Evolutionary conservation across 768 basidiomycete species (phyloP).

Genomic region (Tremella yokohamensis): DNA sequence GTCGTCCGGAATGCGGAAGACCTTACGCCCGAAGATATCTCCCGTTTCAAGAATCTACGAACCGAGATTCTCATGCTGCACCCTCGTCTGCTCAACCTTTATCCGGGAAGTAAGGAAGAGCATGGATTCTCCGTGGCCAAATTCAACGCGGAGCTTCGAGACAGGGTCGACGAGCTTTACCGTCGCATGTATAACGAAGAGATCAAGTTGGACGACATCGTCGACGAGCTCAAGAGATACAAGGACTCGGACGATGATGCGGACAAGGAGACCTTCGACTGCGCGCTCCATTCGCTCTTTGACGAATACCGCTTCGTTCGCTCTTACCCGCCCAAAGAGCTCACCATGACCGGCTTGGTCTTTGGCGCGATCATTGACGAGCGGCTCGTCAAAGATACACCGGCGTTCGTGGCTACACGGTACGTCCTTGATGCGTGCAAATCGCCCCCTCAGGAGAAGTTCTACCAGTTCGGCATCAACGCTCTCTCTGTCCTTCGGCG

Average conservation of each 20-base stretch:
- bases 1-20: slow-evolving; percentile 75
- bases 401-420: slow-evolving; percentile 92
- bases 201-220: slow-evolving; percentile 89
- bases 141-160: slow-evolving; percentile 82
- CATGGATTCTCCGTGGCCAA: slow-evolving; percentile 85
- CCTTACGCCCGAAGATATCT: slow-evolving; percentile 73
- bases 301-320: slow-evolving; percentile 99
- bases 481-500: slow-evolving; percentile 83
- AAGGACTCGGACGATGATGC: slow-evolving; percentile 75
- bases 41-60: slow-evolving; percentile 83
- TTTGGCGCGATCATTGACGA: slow-evolving; percentile 95
- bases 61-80: slow-evolving; percentile 91
- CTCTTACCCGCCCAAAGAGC: slow-evolving; percentile 85
- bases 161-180: slow-evolving; percentile 91
- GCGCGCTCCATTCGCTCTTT: slow-evolving; percentile 98
- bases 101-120: slow-evolving; percentile 73
- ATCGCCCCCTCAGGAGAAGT: slow-evolving; percentile 68
- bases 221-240: slow-evolving; percentile 76
- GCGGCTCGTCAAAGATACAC: slow-evolving; percentile 86
- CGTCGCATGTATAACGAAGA: slow-evolving; percentile 97
- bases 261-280: slow-evolving; percentile 97
- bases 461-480: slow-evolving; percentile 92
- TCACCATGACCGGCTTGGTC: slow-evolving; percentile 90
- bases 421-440: slow-evolving; percentile 92
- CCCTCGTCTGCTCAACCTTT: slow-evolving; percentile 90